Evolutionary conservation across 176 grass and related monocot species (phyloP), one percentile per base, ranked within the genome.

Genomic region (Chloris gayana): DNA sequence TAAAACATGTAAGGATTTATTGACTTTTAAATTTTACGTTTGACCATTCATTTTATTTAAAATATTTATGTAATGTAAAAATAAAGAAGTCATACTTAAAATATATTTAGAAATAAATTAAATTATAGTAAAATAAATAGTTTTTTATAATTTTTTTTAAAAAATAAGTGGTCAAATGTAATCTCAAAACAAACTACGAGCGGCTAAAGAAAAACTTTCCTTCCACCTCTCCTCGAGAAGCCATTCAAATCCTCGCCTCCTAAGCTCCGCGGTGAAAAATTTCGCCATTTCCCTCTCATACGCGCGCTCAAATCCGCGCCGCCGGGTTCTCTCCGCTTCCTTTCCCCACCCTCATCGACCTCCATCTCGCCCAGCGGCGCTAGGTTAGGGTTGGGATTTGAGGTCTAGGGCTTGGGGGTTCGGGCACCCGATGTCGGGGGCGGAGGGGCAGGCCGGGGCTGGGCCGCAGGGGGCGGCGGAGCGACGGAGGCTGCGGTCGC

Each of bases 401-500:
- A 42, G 29, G 24, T 3, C 41, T 29, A 68, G 75, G 69, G 56
- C 2, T 56, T 69, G 66, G 70, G 19, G 59, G 47, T 37, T 39
- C 10, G 19, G 37, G 22, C 15, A 5, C 49, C 24, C 14, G 75
- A 83, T 88, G 86, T 68, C 81, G 34, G n/a, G 61, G 60, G 29
- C 17, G 82, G 44, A n/a, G 31, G 58, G 35, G 67, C 29, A 37
- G 67, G 69, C 62, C 18, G 73, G 60, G 27, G 70, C 72, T 3
- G 38, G 15, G 58, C 35, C 37, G 56, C 89, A 89, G 84, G 85
- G 37, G 15, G 0, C 33, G 74, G 83, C 73, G 19, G 87, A 97
- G 61, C 91, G 94, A 46, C 91, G 91, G 45, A 50, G 72, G 19
- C 91, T 97, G 73, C 91, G 91, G 63, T 97, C 91, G 65, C 89